Base-by-base conservation (phyloP, 768 basidiomycete species). In the Omphalotus guepiniiformis region DNA sequence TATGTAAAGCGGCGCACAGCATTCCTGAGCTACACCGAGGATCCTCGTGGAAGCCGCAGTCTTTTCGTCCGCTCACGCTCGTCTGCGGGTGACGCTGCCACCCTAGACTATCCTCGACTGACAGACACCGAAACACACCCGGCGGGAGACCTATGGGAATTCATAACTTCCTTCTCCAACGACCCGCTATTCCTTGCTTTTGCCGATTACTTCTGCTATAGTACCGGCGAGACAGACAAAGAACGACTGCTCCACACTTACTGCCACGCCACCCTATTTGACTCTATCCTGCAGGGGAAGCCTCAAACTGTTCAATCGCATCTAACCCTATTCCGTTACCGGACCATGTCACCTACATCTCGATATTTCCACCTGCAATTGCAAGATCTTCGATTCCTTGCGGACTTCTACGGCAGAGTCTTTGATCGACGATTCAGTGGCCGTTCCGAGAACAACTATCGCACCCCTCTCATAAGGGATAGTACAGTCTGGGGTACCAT, bases 1-100 rank as follows among this genome's bases (percentile, higher is more conserved):
- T 93, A 82, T 53, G 95, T 98, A 51, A 95, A 97, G 63, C 83
- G 94, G 15, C 77, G 91, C 22, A 88, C 93, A 0, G 93, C 93
- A 1, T 94, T 93, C 63, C 72, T 97, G 37, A 90, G 89, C 59
- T 99, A 98, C 60, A 85, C 85, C 4, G 88, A 93, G 54, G 96
- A 98, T 63, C 91, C 96, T 0, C 81, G 89, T 54, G 95, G 95
- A 7, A 94, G 92, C 56, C 79, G 93, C 38, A 92, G 89, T 63
- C 74, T 96, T 9, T 94, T 93, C 56, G 85, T 93, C 8, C 83
- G 90, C 11, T 88, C 92, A 13, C 89, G 92, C 15, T 82, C 86
- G 12, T 86, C 89, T 25, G 79, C 84, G 4, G 90, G 90, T 2
- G 89, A 93, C 55, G 79, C 88, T 2, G 89, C 89, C 15, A 84